Conservation (phyloP, 2,329 filamentous ascomycete genomes). For the Claviceps sp. region DNA sequence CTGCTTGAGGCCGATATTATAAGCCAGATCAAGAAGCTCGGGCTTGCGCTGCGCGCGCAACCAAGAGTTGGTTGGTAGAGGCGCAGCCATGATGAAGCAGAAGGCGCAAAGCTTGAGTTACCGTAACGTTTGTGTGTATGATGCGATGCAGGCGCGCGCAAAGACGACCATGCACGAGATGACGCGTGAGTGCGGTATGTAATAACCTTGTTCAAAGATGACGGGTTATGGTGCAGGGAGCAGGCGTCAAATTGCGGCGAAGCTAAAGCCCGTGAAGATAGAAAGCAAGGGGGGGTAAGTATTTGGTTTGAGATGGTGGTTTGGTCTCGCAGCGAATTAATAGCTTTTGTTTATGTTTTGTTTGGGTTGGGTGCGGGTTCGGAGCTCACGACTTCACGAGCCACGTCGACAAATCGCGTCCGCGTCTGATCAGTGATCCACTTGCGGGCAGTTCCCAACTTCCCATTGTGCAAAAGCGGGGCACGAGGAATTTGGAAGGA, state of each 20-base stretch:
- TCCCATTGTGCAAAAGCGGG: too few species aligned
- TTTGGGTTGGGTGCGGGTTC: neutral
- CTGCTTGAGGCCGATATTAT: conserved; percentile 57
- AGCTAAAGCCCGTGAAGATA: neutral
- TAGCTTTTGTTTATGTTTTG: conserved; percentile 8
- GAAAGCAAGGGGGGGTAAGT: neutral
- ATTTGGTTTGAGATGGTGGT: neutral
- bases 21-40: conserved; percentile 63
- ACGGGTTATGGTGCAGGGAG: too few species aligned
- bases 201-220: too few species aligned
- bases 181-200: neutral
- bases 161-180: neutral
- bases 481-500: too few species aligned
- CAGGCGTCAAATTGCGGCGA: neutral
- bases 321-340: neutral
- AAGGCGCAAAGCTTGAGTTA: neutral
- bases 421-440: neutral
- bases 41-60: conserved; percentile 71
- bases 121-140: neutral
- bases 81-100: conserved; percentile 12
- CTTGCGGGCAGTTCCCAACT: too few species aligned
- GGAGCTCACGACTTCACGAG: neutral
- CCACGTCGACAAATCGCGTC: neutral
- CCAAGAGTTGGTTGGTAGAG: conserved; percentile 46
- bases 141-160: conserved; percentile 1